phyloP scores from a whole-genome alignment of 768 basidiomycete species.

The Lactarius pseudohatsudake region DNA sequence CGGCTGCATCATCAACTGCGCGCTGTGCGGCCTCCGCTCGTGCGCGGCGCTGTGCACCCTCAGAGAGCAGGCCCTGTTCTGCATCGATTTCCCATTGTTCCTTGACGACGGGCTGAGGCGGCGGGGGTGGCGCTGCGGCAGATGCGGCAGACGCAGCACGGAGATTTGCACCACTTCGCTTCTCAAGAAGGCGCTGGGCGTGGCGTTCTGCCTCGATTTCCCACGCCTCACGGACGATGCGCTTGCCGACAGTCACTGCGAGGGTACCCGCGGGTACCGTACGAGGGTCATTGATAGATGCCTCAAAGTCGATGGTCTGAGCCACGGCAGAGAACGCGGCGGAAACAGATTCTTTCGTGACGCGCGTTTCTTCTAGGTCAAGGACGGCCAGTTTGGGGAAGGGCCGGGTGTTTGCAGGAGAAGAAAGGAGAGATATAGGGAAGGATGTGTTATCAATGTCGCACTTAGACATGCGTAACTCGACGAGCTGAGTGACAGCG shows the following conservation, averaged over 20 bases:
- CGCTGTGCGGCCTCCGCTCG: constrained; percentile 50
- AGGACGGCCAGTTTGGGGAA: constrained; percentile 58
- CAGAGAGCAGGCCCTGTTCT: constrained; percentile 71
- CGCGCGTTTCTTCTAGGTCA: constrained; percentile 66
- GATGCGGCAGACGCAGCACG: constrained; percentile 20
- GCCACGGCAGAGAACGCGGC: constrained; percentile 47
- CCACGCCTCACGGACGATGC: constrained; percentile 72
- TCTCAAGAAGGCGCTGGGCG: constrained; percentile 34
- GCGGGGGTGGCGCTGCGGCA: constrained; percentile 11
- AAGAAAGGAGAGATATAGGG: constrained; percentile 38
- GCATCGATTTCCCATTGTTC: constrained; percentile 83
- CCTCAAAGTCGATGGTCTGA: constrained; percentile 55
- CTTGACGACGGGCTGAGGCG: constrained; percentile 44
- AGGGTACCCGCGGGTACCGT: constrained; percentile 8
- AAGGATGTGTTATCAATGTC: constrained; percentile 64
- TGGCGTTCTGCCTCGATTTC: constrained; percentile 71
- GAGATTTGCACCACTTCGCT: constrained; percentile 30
- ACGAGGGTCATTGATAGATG: constrained; percentile 45
- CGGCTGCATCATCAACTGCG: not conserved
- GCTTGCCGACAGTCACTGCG: constrained; percentile 63
- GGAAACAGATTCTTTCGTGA: constrained; percentile 47
- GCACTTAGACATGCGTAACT: constrained; percentile 21
- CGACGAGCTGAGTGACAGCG: constrained; percentile 22
- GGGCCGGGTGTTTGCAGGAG: constrained; percentile 27
- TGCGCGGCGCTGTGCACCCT: constrained; percentile 68